phyloP scores from a whole-genome alignment of 2,329 filamentous ascomycete species.

The Blastomyces silverae region DNA sequence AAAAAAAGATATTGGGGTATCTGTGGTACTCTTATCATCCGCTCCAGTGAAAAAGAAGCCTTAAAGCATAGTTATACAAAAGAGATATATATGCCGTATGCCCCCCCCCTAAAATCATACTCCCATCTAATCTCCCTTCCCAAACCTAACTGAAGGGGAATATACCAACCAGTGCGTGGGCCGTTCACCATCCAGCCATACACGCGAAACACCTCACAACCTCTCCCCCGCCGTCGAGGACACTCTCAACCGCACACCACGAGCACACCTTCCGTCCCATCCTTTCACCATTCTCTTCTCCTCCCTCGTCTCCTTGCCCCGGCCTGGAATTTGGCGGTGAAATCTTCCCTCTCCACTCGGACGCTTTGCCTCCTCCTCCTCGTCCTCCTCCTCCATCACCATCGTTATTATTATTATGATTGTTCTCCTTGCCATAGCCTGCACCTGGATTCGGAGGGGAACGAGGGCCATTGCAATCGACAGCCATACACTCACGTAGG shows the following conservation, averaged over 20 bases:
- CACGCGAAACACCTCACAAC: slow-evolving; percentile 37
- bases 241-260: slow-evolving; percentile 35
- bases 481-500: slow-evolving; percentile 35
- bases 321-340: background rate
- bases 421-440: background rate
- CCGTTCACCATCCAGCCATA: slow-evolving; percentile 21
- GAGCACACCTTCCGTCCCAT: slow-evolving; percentile 35
- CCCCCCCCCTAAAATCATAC: background rate
- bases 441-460: background rate
- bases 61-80: background rate
- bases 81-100: background rate
- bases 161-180: slow-evolving; percentile 11
- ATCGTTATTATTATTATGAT: background rate
- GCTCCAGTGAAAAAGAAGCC: background rate
- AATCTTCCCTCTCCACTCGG: background rate
- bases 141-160: no score
- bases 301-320: background rate
- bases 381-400: no score
- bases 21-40: background rate
- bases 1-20: background rate
- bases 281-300: slow-evolving; percentile 12
- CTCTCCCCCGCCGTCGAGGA: slow-evolving; percentile 34
- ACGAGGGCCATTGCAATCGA: slow-evolving; percentile 25
- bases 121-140: background rate
- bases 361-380: background rate